Evolutionary conservation across 202 grass and related monocot species (phyloP).

Genomic region (Setaria viridis): DNA sequence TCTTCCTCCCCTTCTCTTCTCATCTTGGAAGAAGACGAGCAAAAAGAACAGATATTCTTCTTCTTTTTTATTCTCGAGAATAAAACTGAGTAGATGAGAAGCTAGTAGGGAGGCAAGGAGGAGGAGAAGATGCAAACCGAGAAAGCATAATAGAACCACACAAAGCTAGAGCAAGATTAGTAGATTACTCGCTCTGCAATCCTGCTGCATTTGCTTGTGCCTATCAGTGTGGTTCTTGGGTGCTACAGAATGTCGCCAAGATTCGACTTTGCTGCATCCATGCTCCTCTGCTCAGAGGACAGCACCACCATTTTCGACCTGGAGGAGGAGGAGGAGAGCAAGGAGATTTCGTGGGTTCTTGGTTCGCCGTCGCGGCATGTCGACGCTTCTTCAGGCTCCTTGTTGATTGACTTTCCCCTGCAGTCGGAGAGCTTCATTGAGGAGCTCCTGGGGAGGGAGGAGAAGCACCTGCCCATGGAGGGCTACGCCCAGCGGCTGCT

Average conservation of each 20-base stretch:
- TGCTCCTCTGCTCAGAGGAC: constrained; percentile 66
- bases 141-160: neutral
- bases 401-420: constrained; percentile 53
- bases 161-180: neutral
- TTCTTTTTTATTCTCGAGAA: neutral
- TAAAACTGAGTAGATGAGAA: constrained; percentile 33
- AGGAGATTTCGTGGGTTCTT: constrained; percentile 38
- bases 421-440: constrained; percentile 64
- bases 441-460: constrained; percentile 51
- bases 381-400: constrained; percentile 32
- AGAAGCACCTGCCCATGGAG: constrained; percentile 51
- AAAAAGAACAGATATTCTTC: neutral
- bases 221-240: neutral
- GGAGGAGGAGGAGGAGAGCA: constrained; percentile 41
- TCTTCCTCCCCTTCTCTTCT: neutral
- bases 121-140: constrained; percentile 39
- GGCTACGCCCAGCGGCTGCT: constrained; percentile 61
- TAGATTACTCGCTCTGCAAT: neutral
- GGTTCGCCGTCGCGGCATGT: neutral
- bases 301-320: constrained; percentile 47
- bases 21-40: neutral
- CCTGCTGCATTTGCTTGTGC: neutral
- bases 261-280: constrained; percentile 60
- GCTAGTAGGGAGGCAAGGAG: neutral
- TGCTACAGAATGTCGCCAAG: constrained; percentile 47